phyloP scores from a whole-genome alignment of 495 filamentous ascomycete species.

The Aspergillus sclerotioniger region DNA sequence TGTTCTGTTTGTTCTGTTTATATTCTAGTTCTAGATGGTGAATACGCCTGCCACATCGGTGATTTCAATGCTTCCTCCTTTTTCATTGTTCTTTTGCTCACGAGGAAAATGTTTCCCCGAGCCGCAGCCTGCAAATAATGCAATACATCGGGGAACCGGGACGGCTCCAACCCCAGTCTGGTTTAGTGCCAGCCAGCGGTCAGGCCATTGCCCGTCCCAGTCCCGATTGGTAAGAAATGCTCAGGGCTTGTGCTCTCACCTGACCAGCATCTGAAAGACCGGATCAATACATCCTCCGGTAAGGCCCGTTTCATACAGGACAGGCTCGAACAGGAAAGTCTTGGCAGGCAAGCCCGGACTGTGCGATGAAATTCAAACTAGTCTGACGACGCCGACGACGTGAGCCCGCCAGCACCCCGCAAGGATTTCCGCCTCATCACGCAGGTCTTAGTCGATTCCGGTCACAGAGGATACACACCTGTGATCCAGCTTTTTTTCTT shows the following conservation, averaged over 20 bases:
- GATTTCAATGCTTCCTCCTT: background rate
- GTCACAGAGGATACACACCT: slow-evolving; percentile 21
- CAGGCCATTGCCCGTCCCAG: background rate
- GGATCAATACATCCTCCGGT: slow-evolving; percentile 27
- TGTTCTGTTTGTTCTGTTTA: background rate
- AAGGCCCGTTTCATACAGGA: slow-evolving; percentile 14
- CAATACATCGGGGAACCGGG: too few relatives aligned
- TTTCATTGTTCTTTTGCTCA: background rate
- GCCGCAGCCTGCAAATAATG: background rate
- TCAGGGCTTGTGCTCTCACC: slow-evolving; percentile 32
- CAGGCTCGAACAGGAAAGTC: slow-evolving; percentile 31
- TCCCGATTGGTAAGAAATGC: background rate
- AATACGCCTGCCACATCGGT: background rate
- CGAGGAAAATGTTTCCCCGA: slow-evolving; percentile 5
- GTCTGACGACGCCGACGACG: slow-evolving; percentile 38
- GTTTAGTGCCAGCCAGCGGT: too few relatives aligned
- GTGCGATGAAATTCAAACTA: slow-evolving; percentile 52
- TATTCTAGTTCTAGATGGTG: background rate
- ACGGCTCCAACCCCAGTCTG: background rate
- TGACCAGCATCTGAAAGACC: slow-evolving; percentile 25
- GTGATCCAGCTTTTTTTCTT: slow-evolving; percentile 18
- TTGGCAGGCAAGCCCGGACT: slow-evolving; percentile 42
- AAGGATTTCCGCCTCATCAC: slow-evolving; percentile 32
- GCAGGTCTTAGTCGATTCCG: slow-evolving; percentile 14
- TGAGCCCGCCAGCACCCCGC: slow-evolving; percentile 44